Evolutionary conservation across 805 yeast genomes (phyloP), one percentile per base, ranked within the genome.

Genomic region (Starmerella cellae): DNA sequence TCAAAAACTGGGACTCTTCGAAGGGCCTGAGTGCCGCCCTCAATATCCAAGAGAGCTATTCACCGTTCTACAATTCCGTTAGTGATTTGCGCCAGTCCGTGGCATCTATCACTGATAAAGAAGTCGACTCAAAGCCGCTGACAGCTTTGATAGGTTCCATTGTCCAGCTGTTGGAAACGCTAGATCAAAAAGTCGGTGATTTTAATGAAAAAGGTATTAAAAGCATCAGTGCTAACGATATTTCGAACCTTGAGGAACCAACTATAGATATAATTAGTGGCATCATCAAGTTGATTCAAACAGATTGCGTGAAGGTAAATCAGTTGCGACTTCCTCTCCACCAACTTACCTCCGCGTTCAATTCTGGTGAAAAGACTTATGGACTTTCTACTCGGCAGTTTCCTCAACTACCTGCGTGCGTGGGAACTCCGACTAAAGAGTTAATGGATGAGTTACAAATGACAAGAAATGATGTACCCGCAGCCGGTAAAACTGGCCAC

Each of bases 191-290:
- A 33, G 40, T n/a, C 16, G 13, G 6, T 6, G 43, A 38, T 9
- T 34, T 43, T 26, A 16, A 18, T 14, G 17, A 8, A 13, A 28
- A 27, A 1, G 42, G 42, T 2, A 35, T 32, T 6, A n/a, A 19
- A 26, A n/a, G 22, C 4, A 39, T 43, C 26, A 33, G 35, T 2
- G 37, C 33, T 6, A 29, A 27, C 28, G 42, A 43, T 26, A 41
- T 56, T 39, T 34, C 37, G 24, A 39, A 46, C 23, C 44, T 55
- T 18, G 43, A 44, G 24, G 40, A 39, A 19, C 44, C 52, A 28
- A 47, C 58, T 14, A 43, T 40, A 29, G 42, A 38, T 18, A 46
- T 55, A 20, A 47, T 45, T 22, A 23, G 42, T 24, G 16, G 32
- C 26, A 38, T 50, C 24, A 30, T 50, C n/a, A 38, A 41, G 18